Percentiles rank a stretch among this genome's conserved stretches.
Evolutionary conservation across 2,329 filamentous ascomycete genomes (phyloP).

Genomic region (Verticillium isaacii): DNA sequence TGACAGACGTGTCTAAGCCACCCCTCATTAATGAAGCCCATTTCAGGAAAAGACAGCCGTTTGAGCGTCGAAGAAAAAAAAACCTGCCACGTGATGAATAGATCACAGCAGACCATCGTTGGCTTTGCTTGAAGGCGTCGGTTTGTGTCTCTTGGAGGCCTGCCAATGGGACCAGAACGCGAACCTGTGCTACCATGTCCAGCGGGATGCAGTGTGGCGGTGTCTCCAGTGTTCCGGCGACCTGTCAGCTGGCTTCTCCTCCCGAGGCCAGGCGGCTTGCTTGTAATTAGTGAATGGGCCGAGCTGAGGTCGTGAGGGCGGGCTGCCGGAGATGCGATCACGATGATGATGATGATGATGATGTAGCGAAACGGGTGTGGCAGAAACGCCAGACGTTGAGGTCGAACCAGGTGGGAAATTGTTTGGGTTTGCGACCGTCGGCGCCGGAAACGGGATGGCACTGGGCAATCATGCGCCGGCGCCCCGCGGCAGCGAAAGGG

Average conservation of each 20-base stretch:
- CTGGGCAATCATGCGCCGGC: neutral
- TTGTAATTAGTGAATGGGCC: neutral
- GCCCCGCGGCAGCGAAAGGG: neutral
- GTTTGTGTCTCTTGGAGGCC: neutral
- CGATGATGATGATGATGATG: neutral
- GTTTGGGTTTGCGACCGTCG: neutral
- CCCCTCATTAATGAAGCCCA: neutral
- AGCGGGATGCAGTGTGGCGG: neutral
- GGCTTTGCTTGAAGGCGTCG: neutral
- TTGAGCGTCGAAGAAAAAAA: neutral
- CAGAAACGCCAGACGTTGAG: neutral
- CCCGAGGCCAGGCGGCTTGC: neutral
- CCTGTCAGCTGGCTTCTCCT: neutral
- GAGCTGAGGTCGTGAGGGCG: neutral
- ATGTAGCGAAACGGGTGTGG: neutral
- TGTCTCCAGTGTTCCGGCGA: neutral
- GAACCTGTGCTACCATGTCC: neutral
- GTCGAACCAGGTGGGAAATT: neutral
- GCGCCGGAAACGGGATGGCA: neutral
- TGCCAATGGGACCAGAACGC: neutral
- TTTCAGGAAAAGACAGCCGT: neutral
- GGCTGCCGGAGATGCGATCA: neutral
- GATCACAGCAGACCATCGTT: neutral
- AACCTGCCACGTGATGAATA: neutral
- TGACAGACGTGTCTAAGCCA: neutral